phyloP scores from a whole-genome alignment of 202 grass and related monocot genomes.

The Saccharum hybrid region DNA sequence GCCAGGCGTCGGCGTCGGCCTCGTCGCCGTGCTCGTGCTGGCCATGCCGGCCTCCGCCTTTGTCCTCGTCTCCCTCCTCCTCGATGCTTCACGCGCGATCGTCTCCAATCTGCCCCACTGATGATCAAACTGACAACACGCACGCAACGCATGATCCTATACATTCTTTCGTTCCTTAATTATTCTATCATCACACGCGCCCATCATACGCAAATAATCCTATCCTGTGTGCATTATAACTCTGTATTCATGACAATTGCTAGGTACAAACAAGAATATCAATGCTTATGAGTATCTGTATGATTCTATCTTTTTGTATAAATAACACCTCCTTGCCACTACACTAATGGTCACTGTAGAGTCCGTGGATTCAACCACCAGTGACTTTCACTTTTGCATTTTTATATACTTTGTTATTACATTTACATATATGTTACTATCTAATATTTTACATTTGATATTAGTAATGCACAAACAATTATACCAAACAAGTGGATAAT shows the following conservation, averaged over 20 bases:
- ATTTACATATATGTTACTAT: too few species aligned
- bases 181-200: background rate
- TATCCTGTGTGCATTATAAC: background rate
- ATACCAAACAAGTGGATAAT: too few species aligned
- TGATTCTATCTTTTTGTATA: too few species aligned
- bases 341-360: too few species aligned
- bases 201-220: background rate
- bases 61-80: conserved; percentile 15
- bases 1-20: conserved; percentile 49
- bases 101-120: conserved; percentile 3
- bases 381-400: too few species aligned
- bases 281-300: background rate
- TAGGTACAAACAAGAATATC: background rate
- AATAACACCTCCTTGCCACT: too few species aligned
- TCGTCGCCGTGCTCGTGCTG: conserved; percentile 38
- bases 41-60: conserved; percentile 49
- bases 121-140: background rate
- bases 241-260: background rate
- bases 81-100: background rate
- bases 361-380: too few species aligned
- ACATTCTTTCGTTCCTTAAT: background rate
- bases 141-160: too few species aligned
- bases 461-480: too few species aligned
- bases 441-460: too few species aligned
- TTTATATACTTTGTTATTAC: too few species aligned